These are phyloP conservation scores for Stagonosporopsis rhizophila DNA, from an alignment of 2,329 filamentous ascomycete genomes.

Conservation along the genomic window DNA sequence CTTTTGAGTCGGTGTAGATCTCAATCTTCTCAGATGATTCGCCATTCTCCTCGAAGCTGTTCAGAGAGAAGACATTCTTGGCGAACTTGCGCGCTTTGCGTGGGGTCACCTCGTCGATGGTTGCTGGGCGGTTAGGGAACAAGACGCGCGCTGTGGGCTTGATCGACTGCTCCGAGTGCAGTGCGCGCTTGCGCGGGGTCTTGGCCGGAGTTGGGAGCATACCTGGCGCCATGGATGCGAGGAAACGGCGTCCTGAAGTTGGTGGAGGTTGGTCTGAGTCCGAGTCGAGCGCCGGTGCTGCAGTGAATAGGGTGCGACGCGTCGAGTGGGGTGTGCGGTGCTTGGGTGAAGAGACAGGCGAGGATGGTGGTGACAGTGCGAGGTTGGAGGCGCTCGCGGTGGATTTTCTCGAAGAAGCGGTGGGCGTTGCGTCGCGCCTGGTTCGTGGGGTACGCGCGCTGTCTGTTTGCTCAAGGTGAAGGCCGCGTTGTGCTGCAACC, in stretches of 20 bases:
- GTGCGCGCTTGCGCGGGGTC: slow-evolving; percentile 70
- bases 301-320: slow-evolving; percentile 35
- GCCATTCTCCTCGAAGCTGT: slow-evolving; percentile 56
- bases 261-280: slow-evolving; percentile 41
- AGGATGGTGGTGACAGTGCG: slow-evolving; percentile 54
- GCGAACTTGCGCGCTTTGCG: slow-evolving; percentile 65
- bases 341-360: slow-evolving; percentile 47
- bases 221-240: slow-evolving; percentile 47
- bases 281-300: slow-evolving; percentile 33
- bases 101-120: slow-evolving; percentile 64
- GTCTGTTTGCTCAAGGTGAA: slow-evolving; percentile 34
- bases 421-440: slow-evolving; percentile 41
- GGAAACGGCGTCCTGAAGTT: slow-evolving; percentile 35
- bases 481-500: slow-evolving; percentile 63
- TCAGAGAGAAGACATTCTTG: slow-evolving; percentile 57
- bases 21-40: slow-evolving; percentile 65
- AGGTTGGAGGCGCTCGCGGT: slow-evolving; percentile 55
- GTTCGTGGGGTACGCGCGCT: slow-evolving; percentile 29
- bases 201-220: slow-evolving; percentile 82
- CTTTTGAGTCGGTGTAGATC: slow-evolving; percentile 82
- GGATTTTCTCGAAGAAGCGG: slow-evolving; percentile 33
- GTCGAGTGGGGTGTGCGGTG: slow-evolving; percentile 40
- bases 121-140: slow-evolving; percentile 68
- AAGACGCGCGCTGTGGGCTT: slow-evolving; percentile 60
- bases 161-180: slow-evolving; percentile 50